phyloP scores from a whole-genome alignment of 2,329 filamentous ascomycete species.

The Zymoseptoria crescenta region DNA sequence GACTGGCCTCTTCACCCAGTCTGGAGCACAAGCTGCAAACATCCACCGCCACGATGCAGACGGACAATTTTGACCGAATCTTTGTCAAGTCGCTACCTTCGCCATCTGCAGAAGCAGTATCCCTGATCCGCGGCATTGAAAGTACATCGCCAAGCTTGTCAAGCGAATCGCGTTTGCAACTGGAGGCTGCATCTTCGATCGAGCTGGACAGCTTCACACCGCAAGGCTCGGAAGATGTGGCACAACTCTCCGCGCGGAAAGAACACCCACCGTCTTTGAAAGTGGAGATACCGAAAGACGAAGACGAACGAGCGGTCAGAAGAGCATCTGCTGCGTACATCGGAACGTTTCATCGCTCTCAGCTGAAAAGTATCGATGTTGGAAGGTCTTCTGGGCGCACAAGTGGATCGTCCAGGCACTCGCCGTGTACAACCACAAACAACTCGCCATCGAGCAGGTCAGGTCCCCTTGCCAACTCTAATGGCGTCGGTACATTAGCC shows the following conservation, averaged over 20 bases:
- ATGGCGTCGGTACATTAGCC: too few species aligned
- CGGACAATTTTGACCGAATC: constrained; percentile 26
- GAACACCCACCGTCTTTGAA: not conserved
- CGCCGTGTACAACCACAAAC: constrained; percentile 7
- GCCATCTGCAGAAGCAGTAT: constrained; percentile 1
- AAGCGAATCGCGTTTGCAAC: not conserved
- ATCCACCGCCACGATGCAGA: constrained; percentile 18
- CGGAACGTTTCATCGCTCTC: constrained; percentile 25
- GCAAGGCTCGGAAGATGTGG: not conserved
- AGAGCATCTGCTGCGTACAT: constrained; percentile 30
- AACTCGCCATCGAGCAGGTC: not conserved
- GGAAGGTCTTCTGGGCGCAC: constrained; percentile 11
- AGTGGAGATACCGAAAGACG: not conserved
- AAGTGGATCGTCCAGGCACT: constrained; percentile 10
- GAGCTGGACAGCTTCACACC: not conserved
- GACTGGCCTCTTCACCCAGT: not conserved
- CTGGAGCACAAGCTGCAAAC: not conserved
- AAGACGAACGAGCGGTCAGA: constrained; percentile 12
- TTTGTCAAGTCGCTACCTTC: constrained; percentile 27
- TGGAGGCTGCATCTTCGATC: not conserved
- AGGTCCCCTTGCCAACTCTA: not conserved
- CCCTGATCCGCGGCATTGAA: not conserved
- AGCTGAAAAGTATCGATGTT: constrained; percentile 27
- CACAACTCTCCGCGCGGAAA: not conserved
- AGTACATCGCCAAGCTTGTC: not conserved